These are phyloP conservation scores for Cladorrhinum sp. DNA, from an alignment of 2,329 filamentous ascomycete genomes.

Conservation along the genomic window DNA sequence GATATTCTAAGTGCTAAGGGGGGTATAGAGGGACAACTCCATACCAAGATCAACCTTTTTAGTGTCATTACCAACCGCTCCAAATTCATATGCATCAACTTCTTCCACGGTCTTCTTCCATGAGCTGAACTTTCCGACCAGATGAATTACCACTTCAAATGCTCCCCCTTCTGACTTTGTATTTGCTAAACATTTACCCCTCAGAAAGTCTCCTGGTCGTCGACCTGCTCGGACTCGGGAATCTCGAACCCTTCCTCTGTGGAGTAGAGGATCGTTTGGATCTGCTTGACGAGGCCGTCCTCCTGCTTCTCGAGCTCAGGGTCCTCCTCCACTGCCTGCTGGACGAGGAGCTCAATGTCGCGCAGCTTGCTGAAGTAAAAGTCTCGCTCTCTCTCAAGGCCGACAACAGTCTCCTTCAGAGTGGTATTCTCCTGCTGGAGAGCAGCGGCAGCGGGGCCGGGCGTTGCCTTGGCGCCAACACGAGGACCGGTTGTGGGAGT, in stretches of 20 bases:
- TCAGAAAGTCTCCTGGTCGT: slow-evolving; percentile 79
- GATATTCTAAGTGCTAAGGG: slow-evolving; percentile 24
- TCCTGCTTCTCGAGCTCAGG: slow-evolving; percentile 94
- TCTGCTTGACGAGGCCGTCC: slow-evolving; percentile 86
- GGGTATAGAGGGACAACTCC: slow-evolving; percentile 24
- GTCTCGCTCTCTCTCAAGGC: slow-evolving; percentile 91
- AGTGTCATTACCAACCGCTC: slow-evolving; percentile 17
- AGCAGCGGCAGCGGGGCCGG: slow-evolving; percentile 63
- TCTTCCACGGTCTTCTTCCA: background rate
- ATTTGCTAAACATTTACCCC: background rate
- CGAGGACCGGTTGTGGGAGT: slow-evolving; percentile 60
- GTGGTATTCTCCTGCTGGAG: slow-evolving; percentile 82
- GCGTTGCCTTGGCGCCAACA: slow-evolving; percentile 41
- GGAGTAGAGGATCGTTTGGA: slow-evolving; percentile 94
- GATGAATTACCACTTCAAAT: slow-evolving; percentile 15
- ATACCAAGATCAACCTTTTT: slow-evolving; percentile 14
- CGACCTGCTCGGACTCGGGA: slow-evolving; percentile 69
- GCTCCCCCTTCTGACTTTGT: background rate
- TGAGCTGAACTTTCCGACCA: slow-evolving; percentile 3
- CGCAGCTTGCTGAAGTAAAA: slow-evolving; percentile 99
- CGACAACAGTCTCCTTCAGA: slow-evolving; percentile 91
- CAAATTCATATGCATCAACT: slow-evolving; percentile 21
- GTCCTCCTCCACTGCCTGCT: slow-evolving; percentile 88
- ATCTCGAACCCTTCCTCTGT: slow-evolving; percentile 94
- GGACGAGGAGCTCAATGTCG: slow-evolving; percentile 92